phyloP scores from a whole-genome alignment of 2,329 filamentous ascomycete genomes.

The Pezicula neosporulosa region DNA sequence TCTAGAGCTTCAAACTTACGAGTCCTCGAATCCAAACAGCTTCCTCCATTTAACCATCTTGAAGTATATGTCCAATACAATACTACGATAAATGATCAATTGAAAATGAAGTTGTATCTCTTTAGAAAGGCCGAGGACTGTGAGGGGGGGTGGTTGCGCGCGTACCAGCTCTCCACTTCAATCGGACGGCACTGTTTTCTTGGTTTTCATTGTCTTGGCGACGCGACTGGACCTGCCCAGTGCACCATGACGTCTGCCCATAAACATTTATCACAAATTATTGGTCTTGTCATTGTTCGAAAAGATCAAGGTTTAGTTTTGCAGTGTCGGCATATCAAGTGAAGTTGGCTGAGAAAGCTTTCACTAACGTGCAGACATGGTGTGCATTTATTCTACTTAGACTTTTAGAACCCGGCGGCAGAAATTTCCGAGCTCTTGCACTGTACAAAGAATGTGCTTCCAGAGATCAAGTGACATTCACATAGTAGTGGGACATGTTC shows the following conservation, averaged over 20 bases:
- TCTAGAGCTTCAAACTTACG: slow-evolving; percentile 10
- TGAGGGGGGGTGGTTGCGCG: neutral
- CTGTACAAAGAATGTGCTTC: no score
- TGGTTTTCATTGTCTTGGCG: slow-evolving; percentile 7
- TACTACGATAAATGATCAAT: neutral
- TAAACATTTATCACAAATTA: no score
- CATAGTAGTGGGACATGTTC: no score
- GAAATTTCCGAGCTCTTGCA: no score
- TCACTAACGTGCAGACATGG: no score
- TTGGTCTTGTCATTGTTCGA: no score
- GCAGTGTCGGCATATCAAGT: no score
- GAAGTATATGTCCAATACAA: neutral
- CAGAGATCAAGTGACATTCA: no score
- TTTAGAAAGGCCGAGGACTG: neutral
- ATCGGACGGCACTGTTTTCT: neutral
- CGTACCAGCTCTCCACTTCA: neutral
- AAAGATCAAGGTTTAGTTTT: no score
- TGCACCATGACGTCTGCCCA: neutral
- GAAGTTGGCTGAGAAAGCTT: no score
- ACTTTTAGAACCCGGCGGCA: no score
- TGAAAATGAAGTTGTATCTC: neutral
- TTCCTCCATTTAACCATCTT: slow-evolving; percentile 28
- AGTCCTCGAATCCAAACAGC: slow-evolving; percentile 25
- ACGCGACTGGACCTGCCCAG: neutral
- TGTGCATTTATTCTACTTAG: no score